A percentile compares a stretch with the other conserved stretches of the same genome.
Conservation (phyloP, 2,329 filamentous ascomycete genomes). For the Ophiobolus disseminans region DNA sequence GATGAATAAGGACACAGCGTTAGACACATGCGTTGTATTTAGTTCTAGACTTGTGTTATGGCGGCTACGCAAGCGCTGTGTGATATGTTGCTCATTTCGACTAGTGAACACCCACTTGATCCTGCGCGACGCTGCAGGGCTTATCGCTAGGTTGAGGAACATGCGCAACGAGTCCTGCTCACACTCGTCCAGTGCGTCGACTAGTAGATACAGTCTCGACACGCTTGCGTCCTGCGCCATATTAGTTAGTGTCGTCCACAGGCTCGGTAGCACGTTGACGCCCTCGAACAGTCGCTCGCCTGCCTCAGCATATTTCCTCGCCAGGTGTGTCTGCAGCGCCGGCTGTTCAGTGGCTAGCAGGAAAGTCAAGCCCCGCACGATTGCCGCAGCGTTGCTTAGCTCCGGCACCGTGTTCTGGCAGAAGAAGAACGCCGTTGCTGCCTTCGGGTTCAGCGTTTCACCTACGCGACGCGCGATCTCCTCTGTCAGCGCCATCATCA, state of each 20-base stretch:
- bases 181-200: slow-evolving; percentile 19
- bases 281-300: background rate
- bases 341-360: slow-evolving; percentile 2
- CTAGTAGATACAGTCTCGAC: slow-evolving; percentile 6
- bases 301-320: slow-evolving; percentile 4
- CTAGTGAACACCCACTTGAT: slow-evolving; percentile 23
- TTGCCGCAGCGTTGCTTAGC: slow-evolving; percentile 1
- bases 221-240: slow-evolving; percentile 49
- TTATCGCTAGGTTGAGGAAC: background rate
- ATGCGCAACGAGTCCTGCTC: slow-evolving; percentile 4
- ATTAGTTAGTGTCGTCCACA: slow-evolving; percentile 22
- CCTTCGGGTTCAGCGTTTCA: background rate
- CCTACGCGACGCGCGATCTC: slow-evolving; percentile 2
- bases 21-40: slow-evolving; percentile 31
- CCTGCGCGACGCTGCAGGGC: slow-evolving; percentile 4
- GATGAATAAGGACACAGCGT: slow-evolving; percentile 51
- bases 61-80: slow-evolving; percentile 21
- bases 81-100: slow-evolving; percentile 37
- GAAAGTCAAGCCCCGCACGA: slow-evolving; percentile 3
- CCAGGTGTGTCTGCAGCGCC: background rate
- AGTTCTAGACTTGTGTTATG: slow-evolving; percentile 34
- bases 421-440: slow-evolving; percentile 46
- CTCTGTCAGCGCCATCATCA: slow-evolving; percentile 1
- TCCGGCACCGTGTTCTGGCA: slow-evolving; percentile 34
- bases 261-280: background rate